These are phyloP conservation scores for Alisma plantagoaquatica DNA, from an alignment of 106 monocot genomes.

Conservation along the genomic window DNA sequence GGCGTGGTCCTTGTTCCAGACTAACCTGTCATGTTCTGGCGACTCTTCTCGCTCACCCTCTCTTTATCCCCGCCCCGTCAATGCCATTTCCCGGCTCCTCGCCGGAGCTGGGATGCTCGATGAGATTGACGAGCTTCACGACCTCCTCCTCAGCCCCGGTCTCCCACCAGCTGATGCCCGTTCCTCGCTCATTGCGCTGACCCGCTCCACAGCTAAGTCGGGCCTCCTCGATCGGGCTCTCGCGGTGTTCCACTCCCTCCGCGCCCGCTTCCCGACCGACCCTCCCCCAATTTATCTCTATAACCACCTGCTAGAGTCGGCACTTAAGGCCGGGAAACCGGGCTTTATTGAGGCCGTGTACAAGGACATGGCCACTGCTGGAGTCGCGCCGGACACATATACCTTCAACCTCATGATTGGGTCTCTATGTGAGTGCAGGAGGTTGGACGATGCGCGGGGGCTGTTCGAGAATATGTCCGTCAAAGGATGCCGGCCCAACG, in stretches of 20 bases:
- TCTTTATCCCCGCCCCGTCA: slow-evolving; percentile 12
- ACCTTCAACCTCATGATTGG: slow-evolving; percentile 58
- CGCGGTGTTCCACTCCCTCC: slow-evolving; percentile 40
- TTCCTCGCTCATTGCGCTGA: slow-evolving; percentile 16
- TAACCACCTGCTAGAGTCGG: slow-evolving; percentile 39
- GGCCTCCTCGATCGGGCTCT: slow-evolving; percentile 33
- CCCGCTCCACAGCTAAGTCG: slow-evolving; percentile 14
- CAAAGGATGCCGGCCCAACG: slow-evolving; percentile 51
- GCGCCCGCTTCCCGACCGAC: slow-evolving; percentile 21
- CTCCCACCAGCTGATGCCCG: slow-evolving; percentile 14
- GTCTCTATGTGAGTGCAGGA: slow-evolving; percentile 48
- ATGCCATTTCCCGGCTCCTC: slow-evolving; percentile 29
- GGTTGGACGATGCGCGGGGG: slow-evolving; percentile 36
- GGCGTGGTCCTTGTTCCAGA: slow-evolving; percentile 53
- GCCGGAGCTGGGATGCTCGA: slow-evolving; percentile 19
- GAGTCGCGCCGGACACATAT: slow-evolving; percentile 40
- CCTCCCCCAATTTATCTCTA: slow-evolving; percentile 37
- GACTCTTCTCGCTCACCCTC: slow-evolving; percentile 1
- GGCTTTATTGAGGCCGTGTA: slow-evolving; percentile 54
- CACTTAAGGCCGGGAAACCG: slow-evolving; percentile 17
- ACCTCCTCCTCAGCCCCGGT: slow-evolving; percentile 29
- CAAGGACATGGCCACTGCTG: slow-evolving; percentile 48
- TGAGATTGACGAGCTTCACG: slow-evolving; percentile 33
- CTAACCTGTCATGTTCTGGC: slow-evolving; percentile 12
- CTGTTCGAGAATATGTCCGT: slow-evolving; percentile 74